Conservation (phyloP, 371 early-diverging fungal genomes). For the Funneliformis caledonium region DNA sequence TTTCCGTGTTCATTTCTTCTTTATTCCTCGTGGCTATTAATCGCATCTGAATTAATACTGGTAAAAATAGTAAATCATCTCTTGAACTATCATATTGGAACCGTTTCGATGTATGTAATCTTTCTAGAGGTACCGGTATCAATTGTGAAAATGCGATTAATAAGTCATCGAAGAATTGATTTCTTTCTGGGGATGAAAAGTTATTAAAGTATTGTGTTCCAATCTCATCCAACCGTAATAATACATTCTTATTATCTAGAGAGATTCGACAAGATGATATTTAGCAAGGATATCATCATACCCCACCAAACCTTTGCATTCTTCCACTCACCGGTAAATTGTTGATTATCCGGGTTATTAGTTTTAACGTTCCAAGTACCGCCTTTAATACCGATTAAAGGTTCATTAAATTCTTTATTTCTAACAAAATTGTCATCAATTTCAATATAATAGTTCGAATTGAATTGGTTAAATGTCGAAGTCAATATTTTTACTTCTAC, state of each 20-base stretch:
- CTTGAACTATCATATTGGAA: conserved; percentile 7
- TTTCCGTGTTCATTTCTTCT: neutral
- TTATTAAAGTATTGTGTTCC: neutral
- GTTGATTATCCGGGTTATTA: neutral
- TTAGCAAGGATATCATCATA: too few species aligned
- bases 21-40: neutral
- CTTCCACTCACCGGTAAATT: conserved; percentile 8
- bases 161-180: neutral
- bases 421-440: conserved; percentile 29
- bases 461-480: conserved; percentile 13
- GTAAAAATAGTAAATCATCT: neutral
- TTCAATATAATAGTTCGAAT: conserved; percentile 1
- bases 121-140: neutral
- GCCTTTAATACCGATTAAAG: conserved; percentile 16
- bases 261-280: too few species aligned
- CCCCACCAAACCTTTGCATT: too few species aligned
- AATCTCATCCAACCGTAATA: neutral
- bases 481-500: neutral
- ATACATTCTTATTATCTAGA: neutral
- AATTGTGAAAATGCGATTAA: neutral
- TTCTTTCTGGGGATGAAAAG: neutral
- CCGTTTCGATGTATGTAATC: conserved; percentile 3
- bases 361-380: conserved; percentile 17
- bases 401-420: neutral
- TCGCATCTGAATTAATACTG: neutral